Percentiles rank a stretch among this genome's conserved stretches.
phyloP scores from a whole-genome alignment of 176 grass and related monocot species.

The Canna indica region DNA sequence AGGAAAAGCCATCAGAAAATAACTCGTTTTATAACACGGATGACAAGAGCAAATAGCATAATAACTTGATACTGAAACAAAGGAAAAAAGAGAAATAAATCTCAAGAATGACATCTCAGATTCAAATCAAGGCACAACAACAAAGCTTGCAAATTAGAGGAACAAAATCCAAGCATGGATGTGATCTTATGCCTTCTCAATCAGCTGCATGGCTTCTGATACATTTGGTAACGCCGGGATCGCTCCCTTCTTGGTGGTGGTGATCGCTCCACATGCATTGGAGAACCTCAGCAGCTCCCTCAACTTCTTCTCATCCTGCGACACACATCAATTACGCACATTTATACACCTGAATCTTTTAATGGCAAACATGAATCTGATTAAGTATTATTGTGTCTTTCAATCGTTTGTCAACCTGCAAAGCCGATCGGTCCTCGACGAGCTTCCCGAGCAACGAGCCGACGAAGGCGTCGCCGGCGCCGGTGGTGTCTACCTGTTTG shows the following conservation, averaged over 20 bases:
- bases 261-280: slow-evolving; percentile 17
- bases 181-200: not conserved
- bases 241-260: slow-evolving; percentile 13
- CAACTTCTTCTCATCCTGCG: slow-evolving; percentile 16
- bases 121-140: not conserved
- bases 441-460: slow-evolving; percentile 12
- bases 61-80: not conserved
- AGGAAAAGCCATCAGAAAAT: too few species aligned
- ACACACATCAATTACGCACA: not conserved
- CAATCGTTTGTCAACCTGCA: not conserved
- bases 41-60: not conserved
- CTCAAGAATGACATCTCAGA: not conserved
- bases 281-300: slow-evolving; percentile 1
- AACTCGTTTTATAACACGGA: not conserved
- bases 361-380: not conserved
- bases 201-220: slow-evolving; percentile 5
- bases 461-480: slow-evolving; percentile 11
- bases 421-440: slow-evolving; percentile 2
- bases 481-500: slow-evolving; percentile 11
- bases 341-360: not conserved
- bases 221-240: slow-evolving; percentile 3
- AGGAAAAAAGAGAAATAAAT: not conserved
- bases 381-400: too few species aligned
- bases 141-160: not conserved
- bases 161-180: not conserved